Base-by-base conservation (phyloP, 192 early-diverging fungal genomes). In the Borealophlyctis nickersoniae region DNA sequence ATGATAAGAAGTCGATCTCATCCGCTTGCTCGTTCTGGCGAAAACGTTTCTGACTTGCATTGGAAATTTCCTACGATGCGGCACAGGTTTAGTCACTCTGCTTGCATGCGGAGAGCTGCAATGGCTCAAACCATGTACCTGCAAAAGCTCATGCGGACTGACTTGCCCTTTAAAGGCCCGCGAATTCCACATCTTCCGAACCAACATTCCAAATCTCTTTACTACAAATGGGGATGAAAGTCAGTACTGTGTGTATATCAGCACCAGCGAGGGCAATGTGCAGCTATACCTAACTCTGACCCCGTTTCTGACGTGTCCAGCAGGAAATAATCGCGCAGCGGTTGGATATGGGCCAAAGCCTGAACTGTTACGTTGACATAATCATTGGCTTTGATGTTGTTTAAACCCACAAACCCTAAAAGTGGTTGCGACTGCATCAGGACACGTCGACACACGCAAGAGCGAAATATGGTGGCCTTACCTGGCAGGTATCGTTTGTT, bases 371-470 rank as follows among this genome's bases (percentile, higher is more conserved):
- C 92, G 68, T 96, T 98, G 49, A 96, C 86, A 73, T 92, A 95
- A 68, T 96, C 94, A 67, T 94, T 98, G 16, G 84, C 82, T 67
- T 98, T 98, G 62, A 97, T 86, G 59, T 92, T 95, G 65, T 97
- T 97, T 32, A 98, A 66, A 1, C 96, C 94, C 27, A 97, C 87
- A 71, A 93, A 95, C 0, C 96, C 86, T 89, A 24, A 3, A 49
- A 16, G 2, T 53, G 39, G 19, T 23, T 22, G 32, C 33, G 36
- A 52, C 26, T 65, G 66, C 4, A 11, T 36, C 16, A 4, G 27
- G 19, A 3, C 3, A 63, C 14, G 57, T 22, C 60, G 23, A 9
- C 23, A 2, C 23, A 64, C 52, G 7, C 5, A 53, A 53, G 7
- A 24, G 5, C 23, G 7, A 23, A 53, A 16, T 32, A 49, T 19